phyloP scores from a whole-genome alignment of 768 basidiomycete genomes.

The Lactifluus hygrophoroides region DNA sequence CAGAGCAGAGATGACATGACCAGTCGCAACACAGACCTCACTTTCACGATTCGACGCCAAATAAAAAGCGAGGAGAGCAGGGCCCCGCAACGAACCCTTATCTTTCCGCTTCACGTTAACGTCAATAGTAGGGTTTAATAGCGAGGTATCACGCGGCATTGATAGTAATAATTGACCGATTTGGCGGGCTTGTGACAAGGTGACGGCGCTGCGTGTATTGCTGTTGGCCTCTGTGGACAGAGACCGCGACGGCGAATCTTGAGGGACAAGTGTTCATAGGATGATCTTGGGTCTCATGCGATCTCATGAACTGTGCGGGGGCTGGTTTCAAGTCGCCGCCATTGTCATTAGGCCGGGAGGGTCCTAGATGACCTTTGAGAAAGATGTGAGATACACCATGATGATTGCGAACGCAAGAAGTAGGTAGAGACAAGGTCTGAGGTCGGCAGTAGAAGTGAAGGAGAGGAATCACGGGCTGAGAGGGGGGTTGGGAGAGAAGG shows the following conservation, averaged over 20 bases:
- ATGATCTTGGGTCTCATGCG: no score
- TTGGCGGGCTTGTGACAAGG: background rate
- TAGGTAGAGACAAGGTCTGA: background rate
- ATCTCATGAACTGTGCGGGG: no score
- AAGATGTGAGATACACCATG: background rate
- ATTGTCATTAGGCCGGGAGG: background rate
- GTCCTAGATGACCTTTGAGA: background rate
- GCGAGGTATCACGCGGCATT: background rate
- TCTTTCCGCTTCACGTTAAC: background rate
- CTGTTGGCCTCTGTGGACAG: background rate
- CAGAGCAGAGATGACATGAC: background rate
- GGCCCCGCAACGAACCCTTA: no score
- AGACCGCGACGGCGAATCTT: background rate
- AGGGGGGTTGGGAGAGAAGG: no score
- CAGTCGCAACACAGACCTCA: background rate
- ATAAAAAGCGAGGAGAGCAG: background rate
- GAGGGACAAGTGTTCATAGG: background rate
- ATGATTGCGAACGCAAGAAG: background rate
- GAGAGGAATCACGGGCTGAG: background rate
- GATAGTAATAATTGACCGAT: background rate
- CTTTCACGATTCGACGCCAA: background rate
- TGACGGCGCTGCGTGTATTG: background rate
- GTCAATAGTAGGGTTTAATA: background rate
- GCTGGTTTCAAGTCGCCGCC: background rate
- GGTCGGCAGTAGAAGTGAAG: background rate